phyloP scores from a whole-genome alignment of 169 alveolate genomes.

The Plasmodium gallinaceum region DNA sequence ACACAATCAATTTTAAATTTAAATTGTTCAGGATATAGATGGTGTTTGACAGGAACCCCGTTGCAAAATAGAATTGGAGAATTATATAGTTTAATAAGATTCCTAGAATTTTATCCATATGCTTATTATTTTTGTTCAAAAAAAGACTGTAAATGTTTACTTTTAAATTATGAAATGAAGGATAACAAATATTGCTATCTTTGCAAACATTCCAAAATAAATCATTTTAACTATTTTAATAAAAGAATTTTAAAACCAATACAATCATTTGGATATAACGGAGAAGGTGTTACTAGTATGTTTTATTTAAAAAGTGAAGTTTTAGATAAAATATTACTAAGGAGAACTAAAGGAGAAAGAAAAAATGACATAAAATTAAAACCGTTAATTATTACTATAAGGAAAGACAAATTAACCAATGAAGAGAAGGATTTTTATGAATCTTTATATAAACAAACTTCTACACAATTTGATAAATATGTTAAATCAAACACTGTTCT shows the following conservation, averaged over 20 bases:
- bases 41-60: conserved; percentile 98
- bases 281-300: conserved; percentile 88
- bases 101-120: conserved; percentile 93
- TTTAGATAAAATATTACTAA: conserved; percentile 79
- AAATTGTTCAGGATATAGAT: conserved; percentile 88
- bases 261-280: conserved; percentile 85
- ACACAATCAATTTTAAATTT: conserved; percentile 84
- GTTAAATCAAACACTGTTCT: conserved; percentile 89
- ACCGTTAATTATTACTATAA: conserved; percentile 85
- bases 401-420: conserved; percentile 86
- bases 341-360: conserved; percentile 91
- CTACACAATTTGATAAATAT: conserved; percentile 84
- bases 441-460: conserved; percentile 88
- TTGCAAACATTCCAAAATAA: conserved; percentile 89
- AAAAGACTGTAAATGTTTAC: conserved; percentile 88
- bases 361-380: conserved; percentile 90
- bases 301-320: conserved; percentile 80
- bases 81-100: conserved; percentile 94
- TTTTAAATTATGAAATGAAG: conserved; percentile 83
- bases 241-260: conserved; percentile 90
- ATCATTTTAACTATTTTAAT: conserved; percentile 90
- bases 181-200: conserved; percentile 86
- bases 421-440: conserved; percentile 90
- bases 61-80: conserved; percentile 97
- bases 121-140: conserved; percentile 93